Base-by-base conservation (phyloP, 768 basidiomycete genomes). In the Phanerochaete carnosa region DNA sequence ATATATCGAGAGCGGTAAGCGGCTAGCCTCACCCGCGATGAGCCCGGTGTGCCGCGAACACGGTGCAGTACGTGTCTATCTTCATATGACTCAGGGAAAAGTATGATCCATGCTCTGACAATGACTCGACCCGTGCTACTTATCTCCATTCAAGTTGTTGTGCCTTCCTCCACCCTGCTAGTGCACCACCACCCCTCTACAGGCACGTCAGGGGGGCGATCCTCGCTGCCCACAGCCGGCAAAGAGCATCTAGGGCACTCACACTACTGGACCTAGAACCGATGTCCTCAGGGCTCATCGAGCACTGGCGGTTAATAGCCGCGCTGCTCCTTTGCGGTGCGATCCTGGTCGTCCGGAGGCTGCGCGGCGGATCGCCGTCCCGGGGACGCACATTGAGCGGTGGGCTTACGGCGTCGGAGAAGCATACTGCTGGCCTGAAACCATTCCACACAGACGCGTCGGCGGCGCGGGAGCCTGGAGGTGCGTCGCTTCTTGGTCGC, bases 101-200 rank as follows among this genome's bases (percentile, higher is more conserved):
- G 16, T 46, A n/a, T 46, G 45, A 46, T n/a, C 45, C 45, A 46
- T 7, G 19, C n/a, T n/a, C n/a, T n/a, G n/a, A n/a, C 23, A 12
- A 47, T 13, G 46, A 47, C 46, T 47, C 46, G 12, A 12, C 22
- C 11, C 49, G 28, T 25, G 28, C 49, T 51, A 30, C 51, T 32
- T 52, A 52, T 52, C 51, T 30, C 51, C 51, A 52, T 32, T 29
- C 51, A 52, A 52, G 51, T 52, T 12, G 51, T 30, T 30, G 51
- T 29, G n/a, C 51, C 25, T 30, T 46, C 8, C 45, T 8, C 8
- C 23, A 46, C 33, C 33, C 15, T 35, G 33, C 33, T 35, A 35
- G 33, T 35, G 39, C 39, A 43, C 39, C 8, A n/a, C n/a, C n/a
- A n/a, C 11, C 39, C 19, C 39, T 8, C 39, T 43, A 19, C 39